These are phyloP conservation scores for Daldinia decipiens DNA, from an alignment of 495 filamentous ascomycete genomes.

Conservation along the genomic window DNA sequence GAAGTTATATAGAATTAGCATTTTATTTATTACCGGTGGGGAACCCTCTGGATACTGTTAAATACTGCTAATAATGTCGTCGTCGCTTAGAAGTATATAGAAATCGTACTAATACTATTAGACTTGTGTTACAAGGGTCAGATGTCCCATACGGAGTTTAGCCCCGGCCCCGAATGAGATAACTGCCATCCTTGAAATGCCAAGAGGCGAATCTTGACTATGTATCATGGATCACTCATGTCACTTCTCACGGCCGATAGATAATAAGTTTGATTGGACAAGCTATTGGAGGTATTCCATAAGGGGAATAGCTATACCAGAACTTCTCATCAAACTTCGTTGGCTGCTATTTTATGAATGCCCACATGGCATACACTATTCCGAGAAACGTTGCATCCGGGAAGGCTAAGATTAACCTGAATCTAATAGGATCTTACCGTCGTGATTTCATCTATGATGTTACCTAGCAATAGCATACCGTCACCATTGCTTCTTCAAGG, in stretches of 20 bases:
- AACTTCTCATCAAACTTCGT: not conserved
- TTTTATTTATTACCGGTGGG: not conserved
- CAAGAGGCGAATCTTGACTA: not conserved
- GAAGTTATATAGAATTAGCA: not conserved
- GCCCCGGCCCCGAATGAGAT: not conserved
- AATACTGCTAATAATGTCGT: not conserved
- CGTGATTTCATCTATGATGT: conserved; percentile 14
- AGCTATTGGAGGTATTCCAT: not conserved
- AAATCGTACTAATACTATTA: not conserved
- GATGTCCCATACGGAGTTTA: not conserved
- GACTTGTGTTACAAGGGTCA: not conserved
- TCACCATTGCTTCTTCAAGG: conserved; percentile 7
- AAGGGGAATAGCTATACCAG: conserved; percentile 2
- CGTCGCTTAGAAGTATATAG: conserved; percentile 3
- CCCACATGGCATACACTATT: not conserved
- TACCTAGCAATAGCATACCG: not conserved
- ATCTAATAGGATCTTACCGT: not conserved
- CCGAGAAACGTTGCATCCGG: not conserved
- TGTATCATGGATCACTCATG: too few relatives aligned
- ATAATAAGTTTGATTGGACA: not conserved
- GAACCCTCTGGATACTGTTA: not conserved
- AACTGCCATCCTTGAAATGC: not conserved
- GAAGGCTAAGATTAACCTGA: not conserved
- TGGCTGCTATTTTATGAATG: not conserved
- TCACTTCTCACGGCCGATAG: not conserved